Conservation (phyloP, 179 eudicot species). For the Actinidia arguta region DNA sequence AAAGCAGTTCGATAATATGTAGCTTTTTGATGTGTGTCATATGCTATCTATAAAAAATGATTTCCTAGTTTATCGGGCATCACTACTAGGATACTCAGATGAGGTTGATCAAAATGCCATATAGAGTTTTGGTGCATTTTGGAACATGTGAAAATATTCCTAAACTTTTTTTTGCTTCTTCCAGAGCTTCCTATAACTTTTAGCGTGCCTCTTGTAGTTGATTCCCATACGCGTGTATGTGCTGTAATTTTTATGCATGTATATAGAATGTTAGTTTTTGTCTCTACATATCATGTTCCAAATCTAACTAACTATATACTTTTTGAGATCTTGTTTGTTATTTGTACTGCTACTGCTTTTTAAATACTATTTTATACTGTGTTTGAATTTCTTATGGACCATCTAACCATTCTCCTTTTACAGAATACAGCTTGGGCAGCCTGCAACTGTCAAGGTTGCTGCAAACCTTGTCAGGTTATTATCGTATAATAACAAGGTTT, state of each 20-base stretch:
- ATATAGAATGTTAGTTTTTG: neutral
- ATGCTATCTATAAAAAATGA: neutral
- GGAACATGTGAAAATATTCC: neutral
- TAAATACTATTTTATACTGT: neutral
- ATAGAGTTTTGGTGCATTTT: neutral
- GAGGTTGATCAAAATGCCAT: neutral
- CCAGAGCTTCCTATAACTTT: neutral
- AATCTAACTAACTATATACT: neutral
- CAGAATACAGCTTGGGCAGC: conserved; percentile 97
- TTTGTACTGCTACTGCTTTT: neutral
- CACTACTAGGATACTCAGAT: neutral
- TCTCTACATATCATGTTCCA: neutral
- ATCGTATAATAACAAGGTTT: conserved; percentile 89
- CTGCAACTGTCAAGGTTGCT: conserved; percentile 96
- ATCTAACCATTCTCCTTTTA: conserved; percentile 3
- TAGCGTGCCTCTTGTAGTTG: neutral
- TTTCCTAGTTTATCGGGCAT: neutral
- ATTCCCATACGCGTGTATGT: neutral
- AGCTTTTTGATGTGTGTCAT: neutral
- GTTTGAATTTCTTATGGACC: neutral
- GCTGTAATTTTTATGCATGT: neutral
- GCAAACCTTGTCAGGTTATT: conserved; percentile 88
- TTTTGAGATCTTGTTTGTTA: conserved; percentile 5
- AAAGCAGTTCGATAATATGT: neutral
- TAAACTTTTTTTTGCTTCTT: neutral